These are phyloP conservation scores for Aspergillus pseudoglaucus DNA, from an alignment of 2,329 filamentous ascomycete species.

Conservation along the genomic window DNA sequence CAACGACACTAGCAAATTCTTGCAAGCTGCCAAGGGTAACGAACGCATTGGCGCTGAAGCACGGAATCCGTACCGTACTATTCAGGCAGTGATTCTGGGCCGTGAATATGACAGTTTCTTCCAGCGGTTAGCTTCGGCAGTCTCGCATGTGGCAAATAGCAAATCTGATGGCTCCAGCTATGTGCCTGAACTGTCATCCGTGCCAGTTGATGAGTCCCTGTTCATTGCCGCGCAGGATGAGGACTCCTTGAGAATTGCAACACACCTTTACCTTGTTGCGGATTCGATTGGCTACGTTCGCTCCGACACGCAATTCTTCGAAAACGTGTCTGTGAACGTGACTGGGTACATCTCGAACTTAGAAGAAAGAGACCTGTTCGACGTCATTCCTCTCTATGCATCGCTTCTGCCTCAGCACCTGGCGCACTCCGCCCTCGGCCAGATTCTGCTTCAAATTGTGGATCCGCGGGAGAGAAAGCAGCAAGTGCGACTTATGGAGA, in stretches of 20 bases:
- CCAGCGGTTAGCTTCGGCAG: conserved; percentile 33
- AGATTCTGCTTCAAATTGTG: conserved; percentile 67
- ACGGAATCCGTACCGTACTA: conserved; percentile 39
- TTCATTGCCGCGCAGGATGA: conserved; percentile 40
- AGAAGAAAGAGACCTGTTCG: conserved; percentile 63
- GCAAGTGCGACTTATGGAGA: conserved; percentile 67
- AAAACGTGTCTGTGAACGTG: conserved; percentile 59
- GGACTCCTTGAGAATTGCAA: conserved; percentile 60
- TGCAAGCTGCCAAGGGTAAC: conserved; percentile 30
- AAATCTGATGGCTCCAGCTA: conserved; percentile 22
- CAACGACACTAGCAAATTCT: conserved; percentile 31
- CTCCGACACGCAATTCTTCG: conserved; percentile 49
- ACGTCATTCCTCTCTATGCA: conserved; percentile 81
- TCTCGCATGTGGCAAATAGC: conserved; percentile 28
- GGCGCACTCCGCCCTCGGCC: conserved; percentile 64
- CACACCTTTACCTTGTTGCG: conserved; percentile 62
- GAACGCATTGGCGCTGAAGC: conserved; percentile 33
- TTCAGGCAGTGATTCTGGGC: conserved; percentile 39
- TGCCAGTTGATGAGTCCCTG: conserved; percentile 44
- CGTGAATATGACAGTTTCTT: conserved; percentile 39
- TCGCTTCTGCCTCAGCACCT: conserved; percentile 64
- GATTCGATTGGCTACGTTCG: conserved; percentile 51
- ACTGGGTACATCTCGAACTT: conserved; percentile 77
- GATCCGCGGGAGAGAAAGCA: conserved; percentile 58
- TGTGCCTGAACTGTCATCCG: conserved; percentile 42